Evolutionary conservation across 2,329 filamentous ascomycete genomes (phyloP), one percentile per base, ranked within the genome.

Genomic region (Myriosclerotinia duriaeana): DNA sequence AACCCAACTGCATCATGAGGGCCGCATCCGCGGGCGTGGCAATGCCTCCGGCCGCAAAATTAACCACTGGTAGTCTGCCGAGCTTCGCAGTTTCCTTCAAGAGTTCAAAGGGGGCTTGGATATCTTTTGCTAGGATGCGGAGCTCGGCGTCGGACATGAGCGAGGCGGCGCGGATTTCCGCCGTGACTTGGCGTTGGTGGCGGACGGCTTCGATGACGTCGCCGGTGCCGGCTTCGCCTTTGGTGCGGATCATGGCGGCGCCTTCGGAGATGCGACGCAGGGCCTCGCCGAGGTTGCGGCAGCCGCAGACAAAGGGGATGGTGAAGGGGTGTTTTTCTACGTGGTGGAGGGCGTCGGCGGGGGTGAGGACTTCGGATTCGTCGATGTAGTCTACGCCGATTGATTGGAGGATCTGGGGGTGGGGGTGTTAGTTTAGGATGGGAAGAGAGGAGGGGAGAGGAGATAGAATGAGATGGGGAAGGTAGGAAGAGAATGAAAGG

Each of bases 1-100:
- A 98, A 68, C 95, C 95, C 71, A 99, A 83, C 84, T 98, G 94
- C 95, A 99, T 99, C 94, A 99, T 92, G 81, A 99, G 83, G 2
- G 95, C 95, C 0, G 95, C 95, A 79, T 99, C 95, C 0, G 95
- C 95, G 0, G 95, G 95, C 0, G 95, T 99, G n/a, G 95, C 95
- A n/a, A 99, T 91, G 67, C 95, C 95, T n/a, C 95, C 95, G 4
- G 95, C 95, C 0, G 95, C 95, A 74, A 99, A 98, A 84, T 98
- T 98, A 71, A 99, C 95, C 0, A 98, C 94, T 2, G 95, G 95
- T 65, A 99, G 83, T 61, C 95, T 85, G 53, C 93, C 93, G 71
- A 96, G 84, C 82, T 93, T 87, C 1, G 93, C 94, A 0, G 92
- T 94, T 83, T 97, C 88, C 78, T 89, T 90, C 44, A 99, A 85